These are phyloP conservation scores for Cladorrhinum samala DNA, from an alignment of 495 filamentous ascomycete species.

Conservation along the genomic window DNA sequence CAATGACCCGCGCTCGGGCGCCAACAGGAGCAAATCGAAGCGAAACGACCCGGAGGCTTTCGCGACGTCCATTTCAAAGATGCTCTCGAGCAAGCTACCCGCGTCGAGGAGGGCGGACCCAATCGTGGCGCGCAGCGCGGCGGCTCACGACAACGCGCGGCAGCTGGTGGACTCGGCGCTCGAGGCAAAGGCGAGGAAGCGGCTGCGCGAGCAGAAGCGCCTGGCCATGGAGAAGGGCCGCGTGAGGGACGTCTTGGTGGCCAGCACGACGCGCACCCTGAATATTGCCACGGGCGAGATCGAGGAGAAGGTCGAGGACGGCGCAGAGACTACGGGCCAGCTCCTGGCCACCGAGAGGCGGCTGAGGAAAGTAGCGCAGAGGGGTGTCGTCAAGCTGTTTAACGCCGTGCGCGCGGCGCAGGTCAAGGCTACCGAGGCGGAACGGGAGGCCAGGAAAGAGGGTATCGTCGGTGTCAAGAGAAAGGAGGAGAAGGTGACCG, in stretches of 20 bases:
- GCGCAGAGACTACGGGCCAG: constrained; percentile 41
- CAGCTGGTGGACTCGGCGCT: constrained; percentile 67
- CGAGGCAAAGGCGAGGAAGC: constrained; percentile 69
- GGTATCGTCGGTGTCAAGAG: constrained; percentile 67
- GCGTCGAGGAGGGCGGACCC: constrained; percentile 76
- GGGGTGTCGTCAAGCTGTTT: constrained; percentile 90
- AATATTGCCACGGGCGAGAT: constrained; percentile 39
- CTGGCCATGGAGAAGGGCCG: constrained; percentile 78
- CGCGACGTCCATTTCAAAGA: constrained; percentile 84
- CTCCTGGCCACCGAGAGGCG: constrained; percentile 73
- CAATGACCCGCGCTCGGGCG: constrained; percentile 28
- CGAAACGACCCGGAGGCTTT: constrained; percentile 89
- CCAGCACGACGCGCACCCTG: constrained; percentile 34
- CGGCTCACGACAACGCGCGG: constrained; percentile 58
- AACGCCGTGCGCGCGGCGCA: constrained; percentile 92
- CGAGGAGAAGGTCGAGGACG: constrained; percentile 34
- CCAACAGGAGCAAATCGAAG: constrained; percentile 48
- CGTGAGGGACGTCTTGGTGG: constrained; percentile 70
- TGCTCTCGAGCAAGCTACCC: constrained; percentile 80
- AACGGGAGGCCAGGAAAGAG: constrained; percentile 57
- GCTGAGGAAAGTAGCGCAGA: constrained; percentile 78
- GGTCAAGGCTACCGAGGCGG: constrained; percentile 72
- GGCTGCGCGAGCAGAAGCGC: constrained; percentile 75
- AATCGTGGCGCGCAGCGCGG: constrained; percentile 71
- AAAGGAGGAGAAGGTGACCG: constrained; percentile 76